A percentile compares a stretch with the other conserved stretches of the same genome.
phyloP scores from a whole-genome alignment of 2,329 filamentous ascomycete species.

The Juglanconis oblonga region DNA sequence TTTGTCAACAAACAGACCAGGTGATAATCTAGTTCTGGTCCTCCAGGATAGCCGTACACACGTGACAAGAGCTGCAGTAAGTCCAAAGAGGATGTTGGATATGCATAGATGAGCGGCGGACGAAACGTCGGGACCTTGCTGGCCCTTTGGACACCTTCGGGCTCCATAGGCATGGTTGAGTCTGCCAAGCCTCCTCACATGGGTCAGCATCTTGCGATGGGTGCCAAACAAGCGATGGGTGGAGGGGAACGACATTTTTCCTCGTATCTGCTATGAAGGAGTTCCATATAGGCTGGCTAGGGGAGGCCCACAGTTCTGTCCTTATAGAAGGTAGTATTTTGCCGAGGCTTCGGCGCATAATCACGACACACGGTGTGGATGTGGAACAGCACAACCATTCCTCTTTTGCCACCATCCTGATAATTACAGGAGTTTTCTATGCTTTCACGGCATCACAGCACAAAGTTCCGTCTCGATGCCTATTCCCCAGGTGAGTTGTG shows the following conservation, averaged over 20 bases:
- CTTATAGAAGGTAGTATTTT: not conserved
- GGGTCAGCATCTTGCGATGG: not conserved
- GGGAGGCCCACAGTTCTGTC: not conserved
- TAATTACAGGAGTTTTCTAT: no score
- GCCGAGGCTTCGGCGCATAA: not conserved
- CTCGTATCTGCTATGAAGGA: not conserved
- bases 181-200: not conserved
- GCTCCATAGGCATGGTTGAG: not conserved
- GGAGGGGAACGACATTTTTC: not conserved
- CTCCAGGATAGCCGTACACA: no score
- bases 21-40: not conserved
- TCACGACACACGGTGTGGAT: not conserved
- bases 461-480: no score
- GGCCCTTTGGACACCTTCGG: not conserved
- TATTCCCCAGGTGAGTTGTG: no score
- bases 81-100: not conserved
- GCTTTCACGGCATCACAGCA: no score
- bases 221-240: not conserved
- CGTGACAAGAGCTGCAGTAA: not conserved
- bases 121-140: not conserved
- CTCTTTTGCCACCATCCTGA: no score
- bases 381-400: no score
- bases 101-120: not conserved
- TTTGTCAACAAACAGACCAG: no score
- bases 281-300: not conserved